Evolutionary conservation across 345 rosid genomes (phyloP).

Genomic region (Syzygium aqueum): DNA sequence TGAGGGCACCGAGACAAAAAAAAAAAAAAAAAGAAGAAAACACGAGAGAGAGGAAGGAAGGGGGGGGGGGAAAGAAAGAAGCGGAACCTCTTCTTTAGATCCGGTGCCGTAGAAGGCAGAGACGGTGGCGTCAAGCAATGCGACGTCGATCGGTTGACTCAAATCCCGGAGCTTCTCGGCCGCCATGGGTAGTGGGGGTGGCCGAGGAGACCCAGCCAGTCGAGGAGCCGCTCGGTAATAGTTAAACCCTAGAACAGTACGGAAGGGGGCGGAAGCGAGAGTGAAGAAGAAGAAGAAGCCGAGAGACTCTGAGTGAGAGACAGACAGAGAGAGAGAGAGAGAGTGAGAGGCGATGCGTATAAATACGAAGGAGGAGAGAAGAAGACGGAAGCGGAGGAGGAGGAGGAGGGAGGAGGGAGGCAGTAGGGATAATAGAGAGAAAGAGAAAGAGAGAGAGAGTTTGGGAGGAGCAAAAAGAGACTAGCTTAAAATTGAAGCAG

Average conservation of each 20-base stretch:
- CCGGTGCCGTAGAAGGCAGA: slow-evolving; percentile 99
- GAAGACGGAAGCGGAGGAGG: neutral
- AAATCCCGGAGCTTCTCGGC: slow-evolving; percentile 94
- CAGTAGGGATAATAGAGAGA: neutral
- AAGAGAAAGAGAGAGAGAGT: neutral
- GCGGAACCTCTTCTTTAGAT: slow-evolving; percentile 92
- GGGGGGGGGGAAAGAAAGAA: neutral
- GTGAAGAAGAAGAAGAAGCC: neutral
- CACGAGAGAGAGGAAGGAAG: no score
- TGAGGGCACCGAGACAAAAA: neutral
- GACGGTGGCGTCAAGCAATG: slow-evolving; percentile 88
- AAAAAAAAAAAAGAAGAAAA: no score
- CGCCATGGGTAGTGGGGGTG: slow-evolving; percentile 40
- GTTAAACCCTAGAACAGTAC: slow-evolving; percentile 8
- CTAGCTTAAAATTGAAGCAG: slow-evolving; percentile 88
- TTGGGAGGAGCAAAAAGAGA: slow-evolving; percentile 21
- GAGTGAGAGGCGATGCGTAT: neutral
- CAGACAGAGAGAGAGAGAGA: slow-evolving; percentile 10
- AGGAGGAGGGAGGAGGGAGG: neutral
- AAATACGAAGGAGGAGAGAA: neutral
- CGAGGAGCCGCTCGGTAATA: neutral
- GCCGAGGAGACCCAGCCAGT: neutral
- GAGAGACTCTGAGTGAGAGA: slow-evolving; percentile 17
- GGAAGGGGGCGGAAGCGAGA: neutral
- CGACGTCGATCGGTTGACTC: slow-evolving; percentile 91